Percentiles rank a stretch among this genome's conserved stretches.
phyloP scores from a whole-genome alignment of 2,329 filamentous ascomycete species.

The Cytospora mali region DNA sequence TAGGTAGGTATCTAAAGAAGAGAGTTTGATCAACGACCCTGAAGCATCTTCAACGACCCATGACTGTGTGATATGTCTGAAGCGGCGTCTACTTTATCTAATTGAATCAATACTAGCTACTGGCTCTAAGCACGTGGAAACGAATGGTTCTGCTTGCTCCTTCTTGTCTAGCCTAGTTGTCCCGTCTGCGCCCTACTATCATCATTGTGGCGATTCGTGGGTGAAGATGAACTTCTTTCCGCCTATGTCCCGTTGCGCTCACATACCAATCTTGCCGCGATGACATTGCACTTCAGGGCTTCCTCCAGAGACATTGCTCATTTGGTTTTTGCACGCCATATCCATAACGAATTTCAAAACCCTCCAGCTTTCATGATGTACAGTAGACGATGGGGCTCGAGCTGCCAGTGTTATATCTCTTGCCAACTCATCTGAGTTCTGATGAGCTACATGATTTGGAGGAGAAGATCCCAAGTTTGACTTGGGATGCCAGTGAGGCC shows the following conservation, averaged over 20 bases:
- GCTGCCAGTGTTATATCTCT: conserved; percentile 71
- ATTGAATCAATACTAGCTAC: too few species aligned
- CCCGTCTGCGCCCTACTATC: background rate
- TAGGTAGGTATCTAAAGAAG: too few species aligned
- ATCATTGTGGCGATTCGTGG: background rate
- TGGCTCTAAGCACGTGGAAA: too few species aligned
- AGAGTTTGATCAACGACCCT: too few species aligned
- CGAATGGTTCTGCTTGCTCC: too few species aligned
- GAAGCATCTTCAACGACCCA: too few species aligned
- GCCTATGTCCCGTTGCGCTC: background rate
- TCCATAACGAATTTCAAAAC: background rate
- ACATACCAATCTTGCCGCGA: background rate
- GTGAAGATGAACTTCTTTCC: background rate
- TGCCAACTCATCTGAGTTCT: conserved; percentile 68
- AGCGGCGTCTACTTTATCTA: too few species aligned
- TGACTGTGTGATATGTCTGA: too few species aligned
- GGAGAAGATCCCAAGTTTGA: conserved; percentile 65
- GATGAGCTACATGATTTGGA: conserved; percentile 67
- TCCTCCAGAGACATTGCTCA: background rate
- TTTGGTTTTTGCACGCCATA: background rate
- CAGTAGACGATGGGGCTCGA: conserved; percentile 37
- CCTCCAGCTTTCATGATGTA: background rate
- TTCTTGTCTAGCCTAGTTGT: background rate
- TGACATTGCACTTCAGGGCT: background rate
- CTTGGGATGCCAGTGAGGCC: conserved; percentile 72